A percentile compares a stretch with the other conserved stretches of the same genome.
Evolutionary conservation across 257 asterid genomes (phyloP).

Genomic region (Solanum neorickii): DNA sequence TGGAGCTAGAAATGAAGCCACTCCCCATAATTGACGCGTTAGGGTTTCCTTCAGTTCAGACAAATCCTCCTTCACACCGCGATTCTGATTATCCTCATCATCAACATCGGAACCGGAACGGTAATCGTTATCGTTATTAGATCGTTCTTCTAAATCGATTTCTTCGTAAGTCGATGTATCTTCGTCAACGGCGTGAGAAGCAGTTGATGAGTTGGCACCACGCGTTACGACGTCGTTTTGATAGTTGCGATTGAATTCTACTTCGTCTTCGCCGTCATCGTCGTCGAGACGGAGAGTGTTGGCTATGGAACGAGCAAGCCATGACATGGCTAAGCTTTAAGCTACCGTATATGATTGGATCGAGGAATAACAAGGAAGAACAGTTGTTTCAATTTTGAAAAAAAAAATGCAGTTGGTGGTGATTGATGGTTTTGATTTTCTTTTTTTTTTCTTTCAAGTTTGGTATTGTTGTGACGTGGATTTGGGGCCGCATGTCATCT

Average conservation of each 20-base stretch:
- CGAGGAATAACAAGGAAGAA: background rate
- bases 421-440: background rate
- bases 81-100: slow-evolving; percentile 25
- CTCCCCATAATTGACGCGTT: slow-evolving; percentile 85
- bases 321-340: slow-evolving; percentile 41
- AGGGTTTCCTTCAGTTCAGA: slow-evolving; percentile 76
- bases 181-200: slow-evolving; percentile 1
- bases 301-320: slow-evolving; percentile 90
- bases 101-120: background rate
- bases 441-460: background rate
- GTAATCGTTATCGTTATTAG: slow-evolving; percentile 5
- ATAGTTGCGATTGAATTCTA: background rate
- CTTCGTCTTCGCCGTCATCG: slow-evolving; percentile 11
- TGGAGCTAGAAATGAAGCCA: slow-evolving; percentile 96
- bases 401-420: background rate
- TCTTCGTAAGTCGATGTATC: slow-evolving; percentile 4
- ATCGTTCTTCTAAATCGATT: slow-evolving; percentile 19
- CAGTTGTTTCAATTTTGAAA: background rate
- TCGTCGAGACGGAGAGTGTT: slow-evolving; percentile 69
- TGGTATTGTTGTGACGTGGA: background rate
- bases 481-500: background rate
- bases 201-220: background rate
- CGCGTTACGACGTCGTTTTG: slow-evolving; percentile 6
- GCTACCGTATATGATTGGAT: background rate
- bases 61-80: slow-evolving; percentile 79